Conservation (phyloP, 768 basidiomycete species). For the Agaricus bisporus region DNA sequence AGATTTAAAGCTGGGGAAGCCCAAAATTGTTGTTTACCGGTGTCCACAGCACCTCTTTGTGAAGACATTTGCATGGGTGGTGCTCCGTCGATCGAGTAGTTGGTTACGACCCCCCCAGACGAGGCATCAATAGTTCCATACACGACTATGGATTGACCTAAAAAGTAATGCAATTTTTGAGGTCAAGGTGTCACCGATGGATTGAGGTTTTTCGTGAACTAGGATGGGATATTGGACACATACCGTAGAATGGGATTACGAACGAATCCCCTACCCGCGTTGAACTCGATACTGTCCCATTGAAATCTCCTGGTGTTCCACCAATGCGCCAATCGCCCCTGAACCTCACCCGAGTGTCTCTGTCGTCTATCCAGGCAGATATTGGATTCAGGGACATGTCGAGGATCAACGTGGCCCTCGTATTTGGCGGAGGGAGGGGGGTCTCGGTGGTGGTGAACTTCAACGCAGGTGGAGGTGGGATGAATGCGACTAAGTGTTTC, state of each 20-base stretch:
- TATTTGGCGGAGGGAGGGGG: no score
- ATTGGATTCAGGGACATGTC: neutral
- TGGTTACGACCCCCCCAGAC: constrained; percentile 29
- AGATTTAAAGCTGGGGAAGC: constrained; percentile 19
- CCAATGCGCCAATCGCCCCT: constrained; percentile 28
- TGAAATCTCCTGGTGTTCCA: constrained; percentile 21
- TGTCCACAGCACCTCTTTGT: constrained; percentile 21
- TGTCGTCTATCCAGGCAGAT: constrained; percentile 26
- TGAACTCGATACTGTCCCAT: constrained; percentile 27
- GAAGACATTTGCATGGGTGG: constrained; percentile 20
- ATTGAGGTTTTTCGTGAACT: constrained; percentile 15
- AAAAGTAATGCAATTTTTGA: constrained; percentile 23
- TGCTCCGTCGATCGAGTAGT: constrained; percentile 27
- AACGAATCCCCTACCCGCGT: constrained; percentile 27
- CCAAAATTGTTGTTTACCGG: constrained; percentile 29
- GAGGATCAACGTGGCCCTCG: neutral
- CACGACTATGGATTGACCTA: constrained; percentile 28
- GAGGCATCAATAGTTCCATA: constrained; percentile 29
- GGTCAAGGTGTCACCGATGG: constrained; percentile 24
- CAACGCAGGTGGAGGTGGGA: no score
- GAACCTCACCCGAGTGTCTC: constrained; percentile 24
- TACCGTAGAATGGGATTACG: constrained; percentile 28
- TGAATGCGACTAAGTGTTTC: no score
- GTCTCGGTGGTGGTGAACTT: no score
- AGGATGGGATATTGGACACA: neutral